Conservation (phyloP, 768 basidiomycete genomes). For the Amanita exitialis region DNA sequence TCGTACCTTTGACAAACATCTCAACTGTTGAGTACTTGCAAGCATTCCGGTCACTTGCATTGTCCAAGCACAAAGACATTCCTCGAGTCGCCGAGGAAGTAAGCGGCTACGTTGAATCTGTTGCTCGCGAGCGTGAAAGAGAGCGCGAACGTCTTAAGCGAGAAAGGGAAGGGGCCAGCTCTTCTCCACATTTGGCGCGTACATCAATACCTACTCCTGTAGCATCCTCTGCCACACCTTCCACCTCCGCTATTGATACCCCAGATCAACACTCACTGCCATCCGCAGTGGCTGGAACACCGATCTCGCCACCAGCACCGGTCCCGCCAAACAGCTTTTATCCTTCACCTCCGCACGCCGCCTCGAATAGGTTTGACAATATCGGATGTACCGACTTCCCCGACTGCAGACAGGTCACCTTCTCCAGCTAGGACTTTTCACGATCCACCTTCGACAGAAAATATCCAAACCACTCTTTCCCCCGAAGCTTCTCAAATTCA, state of each 20-base stretch:
- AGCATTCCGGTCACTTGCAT: conserved; percentile 41
- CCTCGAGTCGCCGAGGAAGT: conserved; percentile 49
- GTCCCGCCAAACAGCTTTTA: conserved; percentile 35
- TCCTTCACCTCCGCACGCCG: conserved; percentile 52
- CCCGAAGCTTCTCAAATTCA: conserved; percentile 5
- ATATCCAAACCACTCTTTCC: conserved; percentile 2
- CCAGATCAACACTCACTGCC: not conserved
- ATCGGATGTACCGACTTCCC: conserved; percentile 18
- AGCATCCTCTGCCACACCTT: conserved; percentile 7
- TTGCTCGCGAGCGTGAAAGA: conserved; percentile 66
- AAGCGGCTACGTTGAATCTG: conserved; percentile 62
- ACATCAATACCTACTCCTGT: conserved; percentile 11
- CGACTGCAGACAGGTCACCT: conserved; percentile 8
- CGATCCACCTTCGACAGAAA: conserved; percentile 10
- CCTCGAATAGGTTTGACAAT: conserved; percentile 18
- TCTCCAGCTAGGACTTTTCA: conserved; percentile 6
- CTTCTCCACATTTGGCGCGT: conserved; percentile 24
- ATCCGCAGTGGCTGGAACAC: not conserved
- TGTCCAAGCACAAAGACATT: conserved; percentile 40
- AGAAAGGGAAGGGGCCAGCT: conserved; percentile 43
- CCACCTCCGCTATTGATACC: not conserved
- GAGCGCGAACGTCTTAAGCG: conserved; percentile 66
- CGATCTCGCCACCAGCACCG: conserved; percentile 11
- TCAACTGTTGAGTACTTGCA: conserved; percentile 20
- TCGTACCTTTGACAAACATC: conserved; percentile 3